Percentiles rank a stretch among this genome's conserved stretches.
Conservation (phyloP, 441 rosid genomes). For the Cnidoscolus chayamansa region DNA sequence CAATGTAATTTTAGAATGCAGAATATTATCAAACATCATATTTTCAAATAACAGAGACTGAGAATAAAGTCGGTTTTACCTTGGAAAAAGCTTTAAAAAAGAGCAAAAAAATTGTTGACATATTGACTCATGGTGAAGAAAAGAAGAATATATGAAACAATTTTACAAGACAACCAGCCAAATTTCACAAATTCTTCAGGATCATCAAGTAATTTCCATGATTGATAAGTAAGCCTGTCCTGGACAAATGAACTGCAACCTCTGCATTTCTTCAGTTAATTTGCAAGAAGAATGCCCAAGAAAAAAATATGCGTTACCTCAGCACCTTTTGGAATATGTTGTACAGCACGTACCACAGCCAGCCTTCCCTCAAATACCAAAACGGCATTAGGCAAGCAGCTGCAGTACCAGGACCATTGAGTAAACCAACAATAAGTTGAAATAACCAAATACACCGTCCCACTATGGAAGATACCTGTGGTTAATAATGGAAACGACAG, state of each 20-base stretch:
- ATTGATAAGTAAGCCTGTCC: background rate
- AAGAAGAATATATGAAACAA: background rate
- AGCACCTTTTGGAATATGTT: slow-evolving; percentile 53
- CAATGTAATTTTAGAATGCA: background rate
- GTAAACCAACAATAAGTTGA: slow-evolving; percentile 18
- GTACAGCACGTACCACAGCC: slow-evolving; percentile 81
- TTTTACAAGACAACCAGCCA: background rate
- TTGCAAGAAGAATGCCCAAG: background rate
- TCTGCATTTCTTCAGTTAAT: background rate
- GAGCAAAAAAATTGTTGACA: background rate
- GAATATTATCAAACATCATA: background rate
- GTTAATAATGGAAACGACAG: slow-evolving; percentile 79
- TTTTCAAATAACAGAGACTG: background rate
- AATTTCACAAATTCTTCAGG: background rate
- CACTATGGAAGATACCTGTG: slow-evolving; percentile 60
- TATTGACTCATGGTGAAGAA: background rate
- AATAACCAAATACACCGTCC: slow-evolving; percentile 15
- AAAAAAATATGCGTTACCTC: slow-evolving; percentile 54
- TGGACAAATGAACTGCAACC: background rate
- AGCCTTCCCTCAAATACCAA: slow-evolving; percentile 72
- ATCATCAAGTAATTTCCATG: background rate
- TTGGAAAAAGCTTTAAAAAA: background rate
- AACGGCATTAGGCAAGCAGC: slow-evolving; percentile 90
- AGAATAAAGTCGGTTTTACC: background rate
- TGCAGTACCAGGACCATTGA: slow-evolving; percentile 36